A percentile compares a stretch with the other conserved stretches of the same genome.
Conservation (phyloP, 2,329 filamentous ascomycete species). For the Talaromyces funiculosus region DNA sequence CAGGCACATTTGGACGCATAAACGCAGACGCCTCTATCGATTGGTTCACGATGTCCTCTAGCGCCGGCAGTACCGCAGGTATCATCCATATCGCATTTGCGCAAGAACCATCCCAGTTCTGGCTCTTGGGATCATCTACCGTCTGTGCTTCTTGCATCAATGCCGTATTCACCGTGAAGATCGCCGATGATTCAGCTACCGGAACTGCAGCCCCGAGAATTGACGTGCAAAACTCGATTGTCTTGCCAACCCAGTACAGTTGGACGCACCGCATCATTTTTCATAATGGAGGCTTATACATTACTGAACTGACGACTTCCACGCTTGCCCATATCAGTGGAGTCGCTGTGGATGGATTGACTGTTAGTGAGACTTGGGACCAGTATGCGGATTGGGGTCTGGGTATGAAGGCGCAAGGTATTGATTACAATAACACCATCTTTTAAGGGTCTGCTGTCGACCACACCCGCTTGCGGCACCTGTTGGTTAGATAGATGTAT, state of each 20-base stretch:
- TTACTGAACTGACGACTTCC: conserved; percentile 1
- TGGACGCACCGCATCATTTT: conserved; percentile 4
- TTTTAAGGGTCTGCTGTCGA: not conserved
- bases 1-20: not conserved
- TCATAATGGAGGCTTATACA: not conserved
- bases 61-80: not conserved
- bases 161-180: not conserved
- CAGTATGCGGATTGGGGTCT: conserved; percentile 4
- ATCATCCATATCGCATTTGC: not conserved
- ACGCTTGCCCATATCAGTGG: not conserved
- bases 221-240: not conserved
- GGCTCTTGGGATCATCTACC: not conserved
- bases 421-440: not conserved
- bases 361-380: conserved; percentile 4
- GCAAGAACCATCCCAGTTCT: not conserved
- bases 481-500: not conserved
- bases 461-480: not conserved
- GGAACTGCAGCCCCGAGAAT: not conserved
- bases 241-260: not conserved
- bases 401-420: conserved; percentile 1
- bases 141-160: not conserved
- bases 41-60: not conserved
- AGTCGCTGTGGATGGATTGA: not conserved
- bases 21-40: not conserved
- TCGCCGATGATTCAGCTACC: not conserved